Base-by-base conservation (phyloP, 2,329 filamentous ascomycete species). In the Xylaria arbuscula region DNA sequence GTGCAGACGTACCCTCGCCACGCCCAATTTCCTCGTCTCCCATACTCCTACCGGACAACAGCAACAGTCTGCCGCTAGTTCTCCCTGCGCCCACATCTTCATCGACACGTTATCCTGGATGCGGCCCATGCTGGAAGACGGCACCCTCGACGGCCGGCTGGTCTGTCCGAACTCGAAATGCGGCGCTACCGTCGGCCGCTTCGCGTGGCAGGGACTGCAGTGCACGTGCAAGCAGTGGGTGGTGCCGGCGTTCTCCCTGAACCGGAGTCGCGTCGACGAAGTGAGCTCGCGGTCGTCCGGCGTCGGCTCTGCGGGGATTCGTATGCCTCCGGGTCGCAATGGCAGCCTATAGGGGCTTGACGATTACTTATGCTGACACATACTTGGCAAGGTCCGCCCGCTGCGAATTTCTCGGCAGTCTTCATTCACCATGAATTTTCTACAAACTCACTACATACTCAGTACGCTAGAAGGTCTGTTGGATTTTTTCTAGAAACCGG, bases 41-140 rank as follows among this genome's bases (percentile, higher is more conserved):
- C 93, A 97, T 80, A 78, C 82, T 73, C 73, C 81, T 7, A 62
- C 57, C 63, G 67, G 71, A 66, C 68, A 38, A 72, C 69, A 28
- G 28, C 28, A 28, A 5, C 28, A 28, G 28, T 28, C 28, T 5
- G 28, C 19, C 65, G 28, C 65, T 72, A 17, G 47, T 68, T n/a
- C 61, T 67, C 68, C 71, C 38, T 99, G 96, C 76, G 91, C 92
- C 22, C 95, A 98, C 80, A 88, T 94, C 78, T 98, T 98, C 80
- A 81, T 98, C 71, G 94, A 98, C 76, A 93, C 96, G 0, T 84
- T 99, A 40, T 93, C 93, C 15, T 99, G 96, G 96, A 99, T 99
- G 96, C 89, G 92, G 7, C 84, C 90, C 0, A 90, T 91, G 75
- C 88, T 99, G 2, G 92, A 94, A 74, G 87, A 92, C 75, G 94